Conservation (phyloP, 352 stramenopile species). For the Globisporangium sylvaticum region DNA sequence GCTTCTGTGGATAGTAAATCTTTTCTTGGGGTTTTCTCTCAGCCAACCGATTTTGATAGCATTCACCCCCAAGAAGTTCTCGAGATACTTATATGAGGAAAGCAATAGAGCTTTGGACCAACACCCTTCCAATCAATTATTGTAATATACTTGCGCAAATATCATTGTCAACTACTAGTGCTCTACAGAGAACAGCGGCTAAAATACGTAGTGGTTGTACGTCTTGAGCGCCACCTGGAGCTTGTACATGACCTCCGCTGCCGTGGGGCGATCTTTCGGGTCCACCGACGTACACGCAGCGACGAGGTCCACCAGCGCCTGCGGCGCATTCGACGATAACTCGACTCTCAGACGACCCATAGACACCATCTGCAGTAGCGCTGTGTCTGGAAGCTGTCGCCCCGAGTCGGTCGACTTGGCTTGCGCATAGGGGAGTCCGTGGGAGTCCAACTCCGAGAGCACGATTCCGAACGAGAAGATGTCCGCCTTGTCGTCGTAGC, state of each 20-base stretch:
- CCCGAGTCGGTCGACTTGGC: not conserved
- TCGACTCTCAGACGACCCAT: not conserved
- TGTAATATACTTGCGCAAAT: not conserved
- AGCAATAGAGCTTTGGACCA: too few species aligned
- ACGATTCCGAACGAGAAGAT: not conserved
- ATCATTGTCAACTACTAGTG: not conserved
- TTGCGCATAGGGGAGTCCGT: not conserved
- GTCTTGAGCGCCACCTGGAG: not conserved
- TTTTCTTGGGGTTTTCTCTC: too few species aligned
- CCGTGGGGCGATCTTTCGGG: not conserved
- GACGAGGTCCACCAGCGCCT: not conserved
- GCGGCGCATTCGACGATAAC: not conserved
- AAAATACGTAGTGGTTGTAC: slow-evolving; percentile 5
- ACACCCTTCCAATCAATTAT: too few species aligned
- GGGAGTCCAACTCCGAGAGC: not conserved
- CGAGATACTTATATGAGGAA: too few species aligned
- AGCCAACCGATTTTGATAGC: too few species aligned
- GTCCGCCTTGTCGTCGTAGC: not conserved
- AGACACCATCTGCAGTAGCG: not conserved
- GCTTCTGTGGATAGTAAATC: too few species aligned
- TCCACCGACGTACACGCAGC: not conserved
- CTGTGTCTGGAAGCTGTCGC: not conserved
- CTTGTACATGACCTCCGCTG: slow-evolving; percentile 2
- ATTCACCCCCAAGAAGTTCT: too few species aligned
- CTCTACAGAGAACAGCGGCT: not conserved